Base-by-base conservation (phyloP, 805 yeast genomes). In the Saccharomycopsis guyanensis region DNA sequence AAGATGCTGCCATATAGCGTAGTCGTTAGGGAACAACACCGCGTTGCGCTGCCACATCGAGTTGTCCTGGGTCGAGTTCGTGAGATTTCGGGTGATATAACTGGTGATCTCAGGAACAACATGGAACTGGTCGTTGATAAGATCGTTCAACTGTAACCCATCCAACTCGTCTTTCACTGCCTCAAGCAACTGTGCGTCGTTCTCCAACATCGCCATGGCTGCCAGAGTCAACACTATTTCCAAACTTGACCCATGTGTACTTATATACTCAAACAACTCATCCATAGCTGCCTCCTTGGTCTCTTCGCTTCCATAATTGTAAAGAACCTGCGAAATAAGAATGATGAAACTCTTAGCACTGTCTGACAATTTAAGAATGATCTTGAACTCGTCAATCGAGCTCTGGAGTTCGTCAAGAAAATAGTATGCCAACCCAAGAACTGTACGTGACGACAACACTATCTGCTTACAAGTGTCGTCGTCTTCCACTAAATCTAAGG, bases 211-310 rank as follows among this genome's bases (percentile, higher is more conserved):
- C 0, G 86, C 71, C 19, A 91, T 78, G 0, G 94, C 88, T 3
- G 95, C 96, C 36, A 91, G 67, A 1, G 87, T 75, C 49, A 89
- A 62, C 0, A 86, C 80, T 1, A 85, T 77, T 20, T 77, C 57
- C 39, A 86, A 63, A 2, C 88, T 77, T 1, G 84, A 69, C 0
- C 95, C 96, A 47, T 73, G 62, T 3, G 65, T 68, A 50, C 75
- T 81, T 35, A 88, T 76, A 55, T 72, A 77, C 20, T 73, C 70
- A 55, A 84, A 82, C 38, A 91, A 63, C 60, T 87, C 95, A 55
- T 88, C 96, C 40, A 85, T 58, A 0, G 97, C 96, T 1, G 88
- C 89, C 52, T 79, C 82, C 49, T 78, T 80, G 1, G 93, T 78
- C 3, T 84, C 93, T n/a, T 74, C 78, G 0, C 78, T 74, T n/a